A percentile compares a stretch with the other conserved stretches of the same genome.
phyloP scores from a whole-genome alignment of 257 asterid species.

The Solanum chmielewskii region DNA sequence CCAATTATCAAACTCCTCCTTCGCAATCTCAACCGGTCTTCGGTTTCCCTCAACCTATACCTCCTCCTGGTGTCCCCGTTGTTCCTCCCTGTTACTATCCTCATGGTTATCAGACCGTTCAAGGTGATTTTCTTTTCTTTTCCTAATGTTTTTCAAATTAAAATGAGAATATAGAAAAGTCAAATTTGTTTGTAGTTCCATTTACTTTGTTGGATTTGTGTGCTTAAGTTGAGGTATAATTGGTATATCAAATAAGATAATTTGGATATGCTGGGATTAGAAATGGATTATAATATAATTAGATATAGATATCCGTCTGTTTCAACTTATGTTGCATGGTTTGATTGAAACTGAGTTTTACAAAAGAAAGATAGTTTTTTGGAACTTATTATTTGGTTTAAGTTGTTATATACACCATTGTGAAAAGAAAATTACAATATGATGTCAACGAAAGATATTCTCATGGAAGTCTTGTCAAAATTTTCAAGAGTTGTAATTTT shows the following conservation, averaged over 20 bases:
- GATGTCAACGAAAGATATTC: neutral
- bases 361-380: neutral
- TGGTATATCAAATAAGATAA: neutral
- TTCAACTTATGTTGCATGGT: neutral
- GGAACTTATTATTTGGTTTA: neutral
- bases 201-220: neutral
- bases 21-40: conserved; percentile 41
- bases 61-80: conserved; percentile 34
- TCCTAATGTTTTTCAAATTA: neutral
- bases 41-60: conserved; percentile 79
- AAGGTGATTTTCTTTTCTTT: conserved; percentile 21
- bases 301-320: neutral
- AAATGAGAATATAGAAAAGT: neutral
- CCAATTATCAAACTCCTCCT: conserved; percentile 40
- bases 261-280: neutral
- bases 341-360: neutral
- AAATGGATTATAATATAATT: neutral
- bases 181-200: neutral
- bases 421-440: neutral
- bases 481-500: neutral
- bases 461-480: neutral
- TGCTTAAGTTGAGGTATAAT: neutral
- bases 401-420: neutral
- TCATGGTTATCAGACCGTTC: conserved; percentile 56
- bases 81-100: conserved; percentile 39